Evolutionary conservation across 257 asterid species (phyloP).

Genomic region (Ocimum tenuiflorum): DNA sequence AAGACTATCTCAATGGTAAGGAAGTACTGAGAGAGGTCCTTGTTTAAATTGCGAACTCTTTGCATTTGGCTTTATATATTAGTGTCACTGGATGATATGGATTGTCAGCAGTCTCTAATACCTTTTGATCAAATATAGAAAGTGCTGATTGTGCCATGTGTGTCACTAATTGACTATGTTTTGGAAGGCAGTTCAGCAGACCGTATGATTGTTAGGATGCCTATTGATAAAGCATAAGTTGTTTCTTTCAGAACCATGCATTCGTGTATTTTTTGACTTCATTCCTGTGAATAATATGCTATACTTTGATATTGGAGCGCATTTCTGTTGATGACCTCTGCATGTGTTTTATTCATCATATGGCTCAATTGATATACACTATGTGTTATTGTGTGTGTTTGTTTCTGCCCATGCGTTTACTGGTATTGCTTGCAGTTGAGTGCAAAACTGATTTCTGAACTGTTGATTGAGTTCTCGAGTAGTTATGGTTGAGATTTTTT

Average conservation of each 20-base stretch:
- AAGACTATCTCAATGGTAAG: conserved; percentile 76
- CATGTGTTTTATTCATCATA: not conserved
- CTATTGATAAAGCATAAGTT: not conserved
- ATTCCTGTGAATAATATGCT: not conserved
- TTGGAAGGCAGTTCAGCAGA: not conserved
- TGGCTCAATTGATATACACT: too few species aligned
- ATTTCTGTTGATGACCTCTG: not conserved
- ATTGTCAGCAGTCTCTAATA: not conserved
- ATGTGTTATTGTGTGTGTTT: too few species aligned
- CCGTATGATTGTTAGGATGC: not conserved
- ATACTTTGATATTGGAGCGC: not conserved
- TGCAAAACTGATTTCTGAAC: not conserved
- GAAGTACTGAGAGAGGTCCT: not conserved
- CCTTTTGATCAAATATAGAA: not conserved
- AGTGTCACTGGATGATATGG: not conserved
- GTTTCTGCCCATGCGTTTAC: not conserved
- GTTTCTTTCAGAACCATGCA: not conserved
- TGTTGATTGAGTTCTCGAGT: not conserved
- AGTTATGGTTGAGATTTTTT: not conserved
- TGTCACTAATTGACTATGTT: not conserved
- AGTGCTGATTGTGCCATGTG: not conserved
- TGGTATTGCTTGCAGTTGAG: not conserved
- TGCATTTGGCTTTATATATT: not conserved
- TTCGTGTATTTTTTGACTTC: not conserved
- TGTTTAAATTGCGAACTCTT: not conserved